Base-by-base conservation (phyloP, 805 yeast species). In the Debaryomyces maramus region DNA sequence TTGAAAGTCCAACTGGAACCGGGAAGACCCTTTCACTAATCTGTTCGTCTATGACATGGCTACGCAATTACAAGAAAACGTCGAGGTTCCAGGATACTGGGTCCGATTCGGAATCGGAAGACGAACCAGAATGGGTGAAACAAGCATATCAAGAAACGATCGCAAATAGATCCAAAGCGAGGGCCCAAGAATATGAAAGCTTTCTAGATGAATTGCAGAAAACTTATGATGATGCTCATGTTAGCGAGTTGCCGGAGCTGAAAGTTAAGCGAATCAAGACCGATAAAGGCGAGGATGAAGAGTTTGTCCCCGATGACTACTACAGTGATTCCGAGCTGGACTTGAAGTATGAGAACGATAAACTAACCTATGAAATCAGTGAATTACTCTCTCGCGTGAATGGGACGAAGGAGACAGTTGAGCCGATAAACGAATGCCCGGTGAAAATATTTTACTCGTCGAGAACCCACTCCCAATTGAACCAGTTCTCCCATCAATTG, bases 1-100 rank as follows among this genome's bases (percentile, higher is more conserved):
- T 90, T 53, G 97, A 90, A 57, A 83, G 93, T 41, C 98, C 98
- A 0, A 90, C 98, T 0, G 98, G 98, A 5, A 87, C 90, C 1
- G 97, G 98, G 3, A 90, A 90, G 60, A 89, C 97, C 0, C 65
- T 91, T 3, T 88, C 96, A 0, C 63, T 90, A 33, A 85, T 91
- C 3, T 91, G 97, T 56, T 78, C 95, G 0, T 70, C 91, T 0
- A 73, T 90, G 76, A 78, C 90, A 0, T 90, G 96, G 96, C 66
- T 90, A 23, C 60, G 91, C 41, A 70, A 77, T 15, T 61, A 73
- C 46, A 77, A 77, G 44, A 50, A 38, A 34, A 48, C 40, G 11
- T 32, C 45, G 9, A 33, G 42, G 1, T 47, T 45, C 15, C 13
- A 16, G 10, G 26, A 23, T n/a, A 16, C 23, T 17, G 36, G 32